Conservation (phyloP, 306 rosid species). For the Inga leiocalycina region DNA sequence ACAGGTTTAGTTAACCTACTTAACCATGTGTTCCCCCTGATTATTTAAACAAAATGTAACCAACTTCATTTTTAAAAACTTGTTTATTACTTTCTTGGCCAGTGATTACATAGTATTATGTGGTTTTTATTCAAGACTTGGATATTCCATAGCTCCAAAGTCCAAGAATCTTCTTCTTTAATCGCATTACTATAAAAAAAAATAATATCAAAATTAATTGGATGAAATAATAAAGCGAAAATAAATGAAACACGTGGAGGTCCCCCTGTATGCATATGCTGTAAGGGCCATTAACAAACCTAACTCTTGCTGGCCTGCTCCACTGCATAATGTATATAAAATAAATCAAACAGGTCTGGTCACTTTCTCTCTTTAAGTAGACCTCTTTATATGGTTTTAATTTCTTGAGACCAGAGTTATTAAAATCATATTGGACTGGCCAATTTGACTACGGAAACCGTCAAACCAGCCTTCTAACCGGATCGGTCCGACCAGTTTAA, state of each 20-base stretch:
- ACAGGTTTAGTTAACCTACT: conserved; percentile 93
- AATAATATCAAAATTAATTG: neutral
- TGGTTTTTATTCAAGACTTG: neutral
- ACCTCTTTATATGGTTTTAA: neutral
- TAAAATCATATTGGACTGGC: too few relatives aligned
- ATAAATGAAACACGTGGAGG: conserved; percentile 20
- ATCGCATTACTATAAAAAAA: neutral
- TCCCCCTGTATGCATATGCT: conserved; percentile 2
- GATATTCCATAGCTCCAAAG: neutral
- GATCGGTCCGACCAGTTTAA: too few relatives aligned
- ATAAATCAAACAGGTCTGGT: neutral
- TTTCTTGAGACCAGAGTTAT: neutral
- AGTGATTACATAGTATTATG: neutral
- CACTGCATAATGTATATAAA: neutral
- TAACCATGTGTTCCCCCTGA: conserved; percentile 35
- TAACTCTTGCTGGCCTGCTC: conserved; percentile 14
- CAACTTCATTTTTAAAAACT: neutral
- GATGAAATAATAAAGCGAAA: neutral
- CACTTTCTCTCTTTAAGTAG: neutral
- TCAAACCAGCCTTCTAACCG: too few relatives aligned
- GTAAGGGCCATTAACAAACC: conserved; percentile 5
- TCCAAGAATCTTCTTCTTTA: neutral
- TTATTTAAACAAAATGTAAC: neutral
- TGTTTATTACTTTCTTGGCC: neutral
- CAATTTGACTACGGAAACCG: too few relatives aligned